Conservation (phyloP, 208 protist species). For the Trypanosoma cruzi region DNA sequence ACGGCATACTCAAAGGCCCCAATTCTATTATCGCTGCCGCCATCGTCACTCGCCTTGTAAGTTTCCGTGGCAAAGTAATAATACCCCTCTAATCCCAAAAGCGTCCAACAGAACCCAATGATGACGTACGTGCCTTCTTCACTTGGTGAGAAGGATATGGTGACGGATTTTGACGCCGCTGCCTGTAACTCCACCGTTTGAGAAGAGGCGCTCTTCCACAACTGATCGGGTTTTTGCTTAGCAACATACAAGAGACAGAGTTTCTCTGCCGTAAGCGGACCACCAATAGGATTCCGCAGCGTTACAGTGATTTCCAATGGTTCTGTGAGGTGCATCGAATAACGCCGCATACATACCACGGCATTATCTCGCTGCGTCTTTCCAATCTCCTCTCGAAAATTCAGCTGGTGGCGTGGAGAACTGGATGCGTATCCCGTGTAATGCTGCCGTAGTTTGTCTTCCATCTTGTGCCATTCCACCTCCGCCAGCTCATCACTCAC, state of each 20-base stretch:
- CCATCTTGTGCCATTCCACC: slow-evolving; percentile 71
- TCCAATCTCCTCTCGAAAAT: slow-evolving; percentile 1
- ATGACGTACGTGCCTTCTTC: slow-evolving; percentile 71
- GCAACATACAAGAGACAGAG: slow-evolving; percentile 72
- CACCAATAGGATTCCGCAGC: slow-evolving; percentile 66
- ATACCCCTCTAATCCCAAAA: slow-evolving; percentile 67
- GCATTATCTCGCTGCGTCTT: background rate
- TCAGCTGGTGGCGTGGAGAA: slow-evolving; percentile 4
- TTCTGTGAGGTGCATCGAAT: slow-evolving; percentile 54
- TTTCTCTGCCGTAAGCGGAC: slow-evolving; percentile 41
- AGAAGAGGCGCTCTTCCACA: slow-evolving; percentile 73
- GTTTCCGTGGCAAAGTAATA: slow-evolving; percentile 78
- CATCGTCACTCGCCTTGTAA: background rate
- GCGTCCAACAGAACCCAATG: slow-evolving; percentile 71
- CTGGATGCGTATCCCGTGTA: slow-evolving; percentile 12
- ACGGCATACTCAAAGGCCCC: slow-evolving; percentile 64
- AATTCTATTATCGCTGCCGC: slow-evolving; percentile 18
- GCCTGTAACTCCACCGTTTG: slow-evolving; percentile 49
- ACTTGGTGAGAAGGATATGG: slow-evolving; percentile 55
- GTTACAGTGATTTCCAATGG: slow-evolving; percentile 62
- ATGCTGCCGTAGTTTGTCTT: slow-evolving; percentile 42
- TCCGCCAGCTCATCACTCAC: slow-evolving; percentile 46
- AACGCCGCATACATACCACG: slow-evolving; percentile 17
- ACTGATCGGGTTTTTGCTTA: slow-evolving; percentile 41
- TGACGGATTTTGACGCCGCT: slow-evolving; percentile 36